Conservation (phyloP, 257 asterid species). For the Salvia rosmarinus region DNA sequence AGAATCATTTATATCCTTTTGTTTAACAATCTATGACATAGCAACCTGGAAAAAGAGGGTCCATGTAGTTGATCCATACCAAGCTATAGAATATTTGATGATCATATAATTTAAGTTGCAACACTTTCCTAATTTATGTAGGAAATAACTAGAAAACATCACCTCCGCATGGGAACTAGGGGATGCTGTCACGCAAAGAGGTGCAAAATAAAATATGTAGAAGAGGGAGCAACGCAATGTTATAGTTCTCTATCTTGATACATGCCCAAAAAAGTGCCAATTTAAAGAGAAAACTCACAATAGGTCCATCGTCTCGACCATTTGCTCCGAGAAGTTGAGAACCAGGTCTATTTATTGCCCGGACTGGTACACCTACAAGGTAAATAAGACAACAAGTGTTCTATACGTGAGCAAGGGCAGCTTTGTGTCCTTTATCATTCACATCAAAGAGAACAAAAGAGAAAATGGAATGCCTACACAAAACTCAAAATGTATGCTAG, state of each 20-base stretch:
- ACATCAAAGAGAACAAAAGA: conserved; percentile 22
- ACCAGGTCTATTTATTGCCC: conserved; percentile 93
- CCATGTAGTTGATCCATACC: conserved; percentile 4
- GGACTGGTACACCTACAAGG: conserved; percentile 71
- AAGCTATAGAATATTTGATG: not conserved
- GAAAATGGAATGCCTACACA: not conserved
- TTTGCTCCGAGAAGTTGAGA: conserved; percentile 91
- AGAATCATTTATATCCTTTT: not conserved
- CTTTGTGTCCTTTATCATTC: conserved; percentile 25
- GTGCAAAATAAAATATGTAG: not conserved
- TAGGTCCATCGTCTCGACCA: conserved; percentile 99
- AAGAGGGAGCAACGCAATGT: no score
- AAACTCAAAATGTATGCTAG: not conserved
- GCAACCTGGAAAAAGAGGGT: conserved; percentile 11
- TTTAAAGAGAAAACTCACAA: conserved; percentile 59
- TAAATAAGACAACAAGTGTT: conserved; percentile 24
- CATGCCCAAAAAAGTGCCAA: not conserved
- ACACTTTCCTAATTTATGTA: not conserved
- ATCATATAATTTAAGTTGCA: not conserved
- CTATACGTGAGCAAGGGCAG: conserved; percentile 7
- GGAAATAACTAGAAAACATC: conserved; percentile 1
- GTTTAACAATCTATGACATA: not conserved
- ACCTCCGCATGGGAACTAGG: not conserved
- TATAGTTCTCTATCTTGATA: not conserved
- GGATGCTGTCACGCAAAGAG: conserved; percentile 6